phyloP scores from a whole-genome alignment of 352 stramenopile species.

The Phytophthora fragariae region DNA sequence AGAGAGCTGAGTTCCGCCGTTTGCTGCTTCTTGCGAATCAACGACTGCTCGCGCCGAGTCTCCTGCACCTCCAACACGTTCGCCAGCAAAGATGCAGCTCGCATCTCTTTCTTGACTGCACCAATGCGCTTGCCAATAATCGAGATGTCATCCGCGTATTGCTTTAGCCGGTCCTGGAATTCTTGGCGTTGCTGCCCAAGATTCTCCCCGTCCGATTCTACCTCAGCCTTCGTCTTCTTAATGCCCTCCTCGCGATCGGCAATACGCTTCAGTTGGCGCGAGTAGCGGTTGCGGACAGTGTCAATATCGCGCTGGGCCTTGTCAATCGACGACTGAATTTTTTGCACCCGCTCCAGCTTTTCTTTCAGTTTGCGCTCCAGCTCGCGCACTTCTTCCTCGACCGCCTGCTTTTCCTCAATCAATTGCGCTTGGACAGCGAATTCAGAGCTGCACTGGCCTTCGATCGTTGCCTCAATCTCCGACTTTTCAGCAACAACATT shows the following conservation, averaged over 20 bases:
- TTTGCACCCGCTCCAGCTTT: conserved; percentile 60
- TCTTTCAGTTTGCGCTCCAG: conserved; percentile 73
- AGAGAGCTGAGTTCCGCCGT: conserved; percentile 73
- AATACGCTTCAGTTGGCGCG: conserved; percentile 83
- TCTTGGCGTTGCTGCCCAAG: conserved; percentile 62
- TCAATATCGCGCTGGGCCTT: conserved; percentile 82
- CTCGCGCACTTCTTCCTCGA: conserved; percentile 79
- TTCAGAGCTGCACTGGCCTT: conserved; percentile 76
- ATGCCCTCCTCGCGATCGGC: conserved; percentile 78
- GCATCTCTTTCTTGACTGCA: conserved; percentile 75
- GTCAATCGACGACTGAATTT: conserved; percentile 75
- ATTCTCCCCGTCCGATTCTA: conserved; percentile 72
- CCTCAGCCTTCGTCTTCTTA: conserved; percentile 74
- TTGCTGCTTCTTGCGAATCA: conserved; percentile 81
- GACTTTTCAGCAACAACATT: conserved; percentile 74
- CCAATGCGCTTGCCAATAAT: conserved; percentile 71
- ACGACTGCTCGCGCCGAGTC: conserved; percentile 64
- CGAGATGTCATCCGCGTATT: conserved; percentile 57
- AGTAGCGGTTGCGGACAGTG: conserved; percentile 74
- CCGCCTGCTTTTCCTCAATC: conserved; percentile 59
- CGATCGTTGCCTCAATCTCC: conserved; percentile 83
- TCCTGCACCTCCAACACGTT: conserved; percentile 81
- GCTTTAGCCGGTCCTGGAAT: conserved; percentile 63
- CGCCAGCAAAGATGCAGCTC: conserved; percentile 64
- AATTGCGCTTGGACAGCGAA: conserved; percentile 60